A percentile compares a stretch with the other conserved stretches of the same genome.
phyloP scores from a whole-genome alignment of 1,139 yeast species.

The Taphrina pruni region DNA sequence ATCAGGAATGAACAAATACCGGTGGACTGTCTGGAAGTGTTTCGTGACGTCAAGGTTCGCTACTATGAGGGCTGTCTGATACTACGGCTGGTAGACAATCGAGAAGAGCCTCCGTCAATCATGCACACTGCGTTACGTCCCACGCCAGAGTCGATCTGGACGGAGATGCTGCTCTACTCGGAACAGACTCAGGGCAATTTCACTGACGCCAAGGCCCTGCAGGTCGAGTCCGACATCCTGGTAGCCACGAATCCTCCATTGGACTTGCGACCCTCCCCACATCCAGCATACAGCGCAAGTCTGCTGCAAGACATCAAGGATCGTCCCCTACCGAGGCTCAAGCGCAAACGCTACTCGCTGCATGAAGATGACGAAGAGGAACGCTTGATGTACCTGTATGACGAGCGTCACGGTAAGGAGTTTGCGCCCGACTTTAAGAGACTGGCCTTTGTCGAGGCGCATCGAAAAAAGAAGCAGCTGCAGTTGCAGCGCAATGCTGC shows the following conservation, averaged over 20 bases:
- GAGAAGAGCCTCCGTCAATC: constrained; percentile 37
- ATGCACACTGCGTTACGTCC: constrained; percentile 43
- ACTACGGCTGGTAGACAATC: constrained; percentile 33
- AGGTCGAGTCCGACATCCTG: constrained; percentile 42
- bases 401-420: constrained; percentile 41
- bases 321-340: constrained; percentile 37
- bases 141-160: constrained; percentile 44
- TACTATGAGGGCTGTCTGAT: constrained; percentile 44
- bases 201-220: constrained; percentile 41
- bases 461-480: constrained; percentile 39
- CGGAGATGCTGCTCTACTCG: constrained; percentile 42
- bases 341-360: constrained; percentile 36
- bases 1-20: constrained; percentile 44
- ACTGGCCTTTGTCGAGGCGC: constrained; percentile 43
- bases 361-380: constrained; percentile 43
- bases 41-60: constrained; percentile 40
- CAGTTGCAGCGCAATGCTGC: constrained; percentile 13
- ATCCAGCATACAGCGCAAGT: constrained; percentile 39
- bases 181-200: constrained; percentile 41
- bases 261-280: constrained; percentile 40
- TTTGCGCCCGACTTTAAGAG: constrained; percentile 44
- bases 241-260: constrained; percentile 44
- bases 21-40: constrained; percentile 44
- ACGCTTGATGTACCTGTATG: constrained; percentile 42
- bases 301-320: constrained; percentile 34